Evolutionary conservation across 1,284 basidiomycete genomes (phyloP), one percentile per base, ranked within the genome.

Genomic region (Austroboletus niveus): DNA sequence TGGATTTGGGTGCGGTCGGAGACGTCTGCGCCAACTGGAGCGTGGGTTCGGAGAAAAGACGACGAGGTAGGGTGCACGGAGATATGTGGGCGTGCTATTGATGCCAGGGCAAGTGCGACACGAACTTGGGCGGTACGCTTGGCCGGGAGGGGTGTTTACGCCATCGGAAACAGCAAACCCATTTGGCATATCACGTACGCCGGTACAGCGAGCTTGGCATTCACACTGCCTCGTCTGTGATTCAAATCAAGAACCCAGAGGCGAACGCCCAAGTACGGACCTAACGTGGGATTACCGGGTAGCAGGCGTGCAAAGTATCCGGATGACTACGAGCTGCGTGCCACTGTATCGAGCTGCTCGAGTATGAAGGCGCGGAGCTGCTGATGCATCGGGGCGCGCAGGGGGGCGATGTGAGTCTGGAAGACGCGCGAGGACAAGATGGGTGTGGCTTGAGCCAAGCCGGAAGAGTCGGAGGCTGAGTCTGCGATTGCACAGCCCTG

Each of bases 191-290:
- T 62, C 70, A 78, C 50, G 69, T 31, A 80, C 81, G 2, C 78
- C 79, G 11, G 80, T 84, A 0, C 82, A 84, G 55, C 59, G 75
- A 70, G 10, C 67, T 85, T 17, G 80, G 80, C 1, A 79, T 84
- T 48, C 68, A 73, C 43, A 64, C 68, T 4, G 74, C 78, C 0
- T 77, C 75, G 0, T 78, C 79, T 58, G 69, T 80, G 15, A 38
- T 82, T 5, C 79, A 84, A 56, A 75, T 82, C 41, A 84, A 82
- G 67, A 82, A 83, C 53, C 82, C 82, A 1, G 68, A 77, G 2
- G 77, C 77, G 9, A 74, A 77, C 0, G 17, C 41, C 70, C 6
- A 35, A 12, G 15, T 35, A 35, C 15, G 34, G 34, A 15, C 11
- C 11, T 35, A 35, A 35, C 15, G 57, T 68, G 29, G 73, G 69